A percentile compares a stretch with the other conserved stretches of the same genome.
Conservation (phyloP, 331 rosid genomes). For the Acacia concinna region DNA sequence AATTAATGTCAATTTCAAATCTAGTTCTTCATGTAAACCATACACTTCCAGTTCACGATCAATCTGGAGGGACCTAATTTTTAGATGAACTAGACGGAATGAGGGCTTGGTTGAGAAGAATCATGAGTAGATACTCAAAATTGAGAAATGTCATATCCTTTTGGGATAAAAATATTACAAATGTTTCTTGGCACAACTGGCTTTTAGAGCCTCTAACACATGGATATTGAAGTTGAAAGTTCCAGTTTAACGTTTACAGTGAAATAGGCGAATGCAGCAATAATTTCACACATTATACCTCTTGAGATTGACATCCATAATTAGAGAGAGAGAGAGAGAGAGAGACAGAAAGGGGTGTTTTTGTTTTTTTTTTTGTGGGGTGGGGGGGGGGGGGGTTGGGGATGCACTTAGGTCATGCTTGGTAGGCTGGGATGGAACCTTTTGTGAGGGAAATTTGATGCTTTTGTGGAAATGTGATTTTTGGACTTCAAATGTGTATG, state of each 20-base stretch:
- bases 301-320: neutral
- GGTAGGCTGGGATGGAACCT: neutral
- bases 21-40: neutral
- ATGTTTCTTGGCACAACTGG: neutral
- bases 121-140: neutral
- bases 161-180: neutral
- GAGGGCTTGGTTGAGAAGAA: neutral
- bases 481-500: neutral
- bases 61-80: neutral
- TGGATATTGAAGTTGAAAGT: neutral
- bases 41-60: neutral
- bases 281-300: neutral
- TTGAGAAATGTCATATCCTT: constrained; percentile 7
- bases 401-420: neutral
- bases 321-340: no score
- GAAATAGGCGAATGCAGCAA: neutral
- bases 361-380: no score
- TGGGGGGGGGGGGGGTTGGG: no score
- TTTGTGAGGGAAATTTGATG: neutral
- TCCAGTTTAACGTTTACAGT: neutral
- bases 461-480: neutral
- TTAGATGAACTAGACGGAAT: neutral
- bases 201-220: neutral
- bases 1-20: neutral
- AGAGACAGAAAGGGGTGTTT: no score